These are phyloP conservation scores for Naganishia vishniacii DNA, from an alignment of 768 basidiomycete species.

Conservation along the genomic window DNA sequence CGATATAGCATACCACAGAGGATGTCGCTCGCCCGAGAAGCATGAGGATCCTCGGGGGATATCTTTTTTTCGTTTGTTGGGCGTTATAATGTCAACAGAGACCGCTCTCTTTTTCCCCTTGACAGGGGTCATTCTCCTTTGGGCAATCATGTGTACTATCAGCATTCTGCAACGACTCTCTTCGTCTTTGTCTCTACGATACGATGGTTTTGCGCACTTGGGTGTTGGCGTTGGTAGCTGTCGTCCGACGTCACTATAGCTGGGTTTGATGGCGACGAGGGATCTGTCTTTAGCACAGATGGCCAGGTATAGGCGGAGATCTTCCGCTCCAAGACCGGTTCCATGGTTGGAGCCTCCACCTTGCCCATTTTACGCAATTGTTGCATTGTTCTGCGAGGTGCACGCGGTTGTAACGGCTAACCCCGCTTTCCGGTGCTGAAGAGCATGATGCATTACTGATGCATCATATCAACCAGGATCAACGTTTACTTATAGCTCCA, in stretches of 20 bases:
- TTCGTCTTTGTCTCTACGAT: slow-evolving; percentile 4
- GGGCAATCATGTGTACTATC: slow-evolving; percentile 5
- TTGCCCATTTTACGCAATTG: neutral
- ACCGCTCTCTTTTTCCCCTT: neutral
- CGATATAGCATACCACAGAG: slow-evolving; percentile 10
- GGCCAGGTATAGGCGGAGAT: no score
- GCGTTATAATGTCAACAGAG: slow-evolving; percentile 13
- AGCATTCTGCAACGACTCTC: slow-evolving; percentile 3
- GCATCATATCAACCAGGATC: neutral
- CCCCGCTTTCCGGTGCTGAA: slow-evolving; percentile 6
- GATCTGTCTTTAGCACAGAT: no score
- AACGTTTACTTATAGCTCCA: neutral
- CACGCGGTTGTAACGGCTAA: slow-evolving; percentile 21
- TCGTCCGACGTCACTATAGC: no score
- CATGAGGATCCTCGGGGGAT: neutral
- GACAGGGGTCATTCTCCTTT: slow-evolving; percentile 4
- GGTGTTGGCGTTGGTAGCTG: no score
- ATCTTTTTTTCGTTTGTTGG: neutral
- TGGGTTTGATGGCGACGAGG: no score
- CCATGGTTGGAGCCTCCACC: neutral
- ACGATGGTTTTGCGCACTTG: neutral
- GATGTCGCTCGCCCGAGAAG: slow-evolving; percentile 15
- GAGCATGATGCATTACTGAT: neutral
- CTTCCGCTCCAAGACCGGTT: no score
- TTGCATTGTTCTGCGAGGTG: neutral